These are phyloP conservation scores for Plasmopara muralis DNA, from an alignment of 352 stramenopile species.

Conservation along the genomic window DNA sequence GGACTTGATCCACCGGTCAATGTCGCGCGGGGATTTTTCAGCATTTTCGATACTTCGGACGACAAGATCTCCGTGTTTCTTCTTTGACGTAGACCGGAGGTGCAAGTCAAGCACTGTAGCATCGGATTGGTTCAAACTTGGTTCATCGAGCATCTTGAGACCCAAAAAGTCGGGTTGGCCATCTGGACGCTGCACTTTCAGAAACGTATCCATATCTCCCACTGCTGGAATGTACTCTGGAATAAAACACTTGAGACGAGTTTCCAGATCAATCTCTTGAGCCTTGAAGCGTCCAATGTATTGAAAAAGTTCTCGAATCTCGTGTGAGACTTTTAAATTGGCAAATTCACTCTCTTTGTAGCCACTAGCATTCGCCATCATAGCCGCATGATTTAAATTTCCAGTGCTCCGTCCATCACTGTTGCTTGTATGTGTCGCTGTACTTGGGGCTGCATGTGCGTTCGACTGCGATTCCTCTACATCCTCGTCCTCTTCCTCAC, in stretches of 20 bases:
- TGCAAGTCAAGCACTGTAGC: constrained; percentile 93
- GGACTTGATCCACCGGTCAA: constrained; percentile 93
- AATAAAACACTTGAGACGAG: constrained; percentile 94
- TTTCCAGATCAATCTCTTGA: constrained; percentile 93
- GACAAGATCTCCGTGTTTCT: constrained; percentile 87
- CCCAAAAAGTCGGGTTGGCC: constrained; percentile 84
- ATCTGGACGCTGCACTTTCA: constrained; percentile 94
- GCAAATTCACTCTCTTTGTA: constrained; percentile 89
- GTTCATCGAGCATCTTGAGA: constrained; percentile 92
- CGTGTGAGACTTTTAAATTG: constrained; percentile 83
- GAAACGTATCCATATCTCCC: constrained; percentile 94
- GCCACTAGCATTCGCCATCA: constrained; percentile 55
- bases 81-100: constrained; percentile 92
- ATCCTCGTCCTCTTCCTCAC: constrained; percentile 61
- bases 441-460: constrained; percentile 12
- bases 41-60: constrained; percentile 94
- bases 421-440: constrained; percentile 3
- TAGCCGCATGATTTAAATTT: constrained; percentile 38
- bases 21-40: constrained; percentile 88
- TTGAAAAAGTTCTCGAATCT: constrained; percentile 90
- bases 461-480: constrained; percentile 30
- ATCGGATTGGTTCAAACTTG: constrained; percentile 88
- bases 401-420: constrained; percentile 8
- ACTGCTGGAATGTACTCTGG: constrained; percentile 95
- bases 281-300: constrained; percentile 94